Conservation (phyloP, 2,329 filamentous ascomycete genomes). For the Gremmenia infestans region DNA sequence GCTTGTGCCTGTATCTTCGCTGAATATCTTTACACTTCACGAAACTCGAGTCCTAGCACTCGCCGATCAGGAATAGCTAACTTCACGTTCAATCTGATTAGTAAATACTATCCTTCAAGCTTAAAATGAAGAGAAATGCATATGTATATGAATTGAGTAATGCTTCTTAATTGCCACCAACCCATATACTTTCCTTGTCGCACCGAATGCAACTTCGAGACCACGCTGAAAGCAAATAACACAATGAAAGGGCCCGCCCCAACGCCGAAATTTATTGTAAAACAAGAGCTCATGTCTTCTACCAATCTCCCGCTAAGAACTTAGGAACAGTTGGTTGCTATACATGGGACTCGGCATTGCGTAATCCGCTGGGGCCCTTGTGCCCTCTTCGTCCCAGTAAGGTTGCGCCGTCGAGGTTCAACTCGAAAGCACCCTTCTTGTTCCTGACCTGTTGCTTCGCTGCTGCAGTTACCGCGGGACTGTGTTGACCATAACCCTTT, state of each 20-base stretch:
- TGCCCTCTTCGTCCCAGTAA: constrained; percentile 67
- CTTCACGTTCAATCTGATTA: too few species aligned
- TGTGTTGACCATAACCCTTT: constrained; percentile 85
- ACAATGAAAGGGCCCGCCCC: background rate
- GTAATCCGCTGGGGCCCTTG: constrained; percentile 36
- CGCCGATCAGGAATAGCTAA: too few species aligned
- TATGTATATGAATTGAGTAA: background rate
- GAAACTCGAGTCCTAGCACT: too few species aligned
- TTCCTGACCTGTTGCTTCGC: constrained; percentile 74
- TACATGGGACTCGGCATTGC: constrained; percentile 1
- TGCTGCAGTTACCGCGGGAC: constrained; percentile 74
- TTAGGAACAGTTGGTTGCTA: background rate
- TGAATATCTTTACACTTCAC: too few species aligned
- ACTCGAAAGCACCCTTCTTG: constrained; percentile 78
- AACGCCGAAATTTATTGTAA: background rate
- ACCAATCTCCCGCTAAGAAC: background rate
- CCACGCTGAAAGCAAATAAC: background rate
- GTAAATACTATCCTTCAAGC: too few species aligned
- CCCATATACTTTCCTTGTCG: background rate
- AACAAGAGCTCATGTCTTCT: background rate
- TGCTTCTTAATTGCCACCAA: background rate
- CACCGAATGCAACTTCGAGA: background rate
- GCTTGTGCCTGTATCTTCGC: too few species aligned
- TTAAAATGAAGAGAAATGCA: background rate
- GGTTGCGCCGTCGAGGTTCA: constrained; percentile 87